These are phyloP conservation scores for Echinosophora koreensis DNA, from an alignment of 306 rosid species.

Conservation along the genomic window DNA sequence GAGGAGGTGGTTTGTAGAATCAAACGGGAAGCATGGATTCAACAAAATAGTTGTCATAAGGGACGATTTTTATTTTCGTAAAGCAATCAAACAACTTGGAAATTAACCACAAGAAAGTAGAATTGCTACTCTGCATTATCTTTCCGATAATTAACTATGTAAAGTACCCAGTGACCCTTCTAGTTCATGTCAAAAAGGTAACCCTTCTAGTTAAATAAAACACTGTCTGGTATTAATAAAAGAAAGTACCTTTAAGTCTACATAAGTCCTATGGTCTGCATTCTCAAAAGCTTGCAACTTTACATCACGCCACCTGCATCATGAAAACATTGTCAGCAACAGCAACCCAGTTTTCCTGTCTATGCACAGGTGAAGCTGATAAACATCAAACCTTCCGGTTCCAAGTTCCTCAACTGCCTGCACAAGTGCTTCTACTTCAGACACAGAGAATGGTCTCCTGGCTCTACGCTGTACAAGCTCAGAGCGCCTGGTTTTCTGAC, in stretches of 20 bases:
- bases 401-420: conserved; percentile 94
- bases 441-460: conserved; percentile 91
- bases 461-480: conserved; percentile 92
- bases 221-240: neutral
- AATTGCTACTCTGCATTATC: neutral
- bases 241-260: conserved; percentile 82
- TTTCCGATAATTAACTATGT: neutral
- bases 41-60: conserved; percentile 13
- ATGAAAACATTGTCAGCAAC: conserved; percentile 31
- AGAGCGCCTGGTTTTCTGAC: conserved; percentile 66
- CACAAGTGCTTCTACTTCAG: conserved; percentile 94
- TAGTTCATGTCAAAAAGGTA: neutral
- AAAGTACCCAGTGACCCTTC: neutral
- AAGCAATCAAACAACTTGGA: conserved; percentile 1
- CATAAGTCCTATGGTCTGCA: conserved; percentile 96
- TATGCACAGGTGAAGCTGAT: conserved; percentile 10
- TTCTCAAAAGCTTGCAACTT: conserved; percentile 83
- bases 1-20: neutral
- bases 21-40: neutral
- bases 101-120: neutral
- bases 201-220: conserved; percentile 1
- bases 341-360: conserved; percentile 32
- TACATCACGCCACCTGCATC: conserved; percentile 95
- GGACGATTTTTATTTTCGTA: neutral
- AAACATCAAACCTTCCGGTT: conserved; percentile 83